Conservation (phyloP, 495 filamentous ascomycete genomes). For the Penicillium parvum region DNA sequence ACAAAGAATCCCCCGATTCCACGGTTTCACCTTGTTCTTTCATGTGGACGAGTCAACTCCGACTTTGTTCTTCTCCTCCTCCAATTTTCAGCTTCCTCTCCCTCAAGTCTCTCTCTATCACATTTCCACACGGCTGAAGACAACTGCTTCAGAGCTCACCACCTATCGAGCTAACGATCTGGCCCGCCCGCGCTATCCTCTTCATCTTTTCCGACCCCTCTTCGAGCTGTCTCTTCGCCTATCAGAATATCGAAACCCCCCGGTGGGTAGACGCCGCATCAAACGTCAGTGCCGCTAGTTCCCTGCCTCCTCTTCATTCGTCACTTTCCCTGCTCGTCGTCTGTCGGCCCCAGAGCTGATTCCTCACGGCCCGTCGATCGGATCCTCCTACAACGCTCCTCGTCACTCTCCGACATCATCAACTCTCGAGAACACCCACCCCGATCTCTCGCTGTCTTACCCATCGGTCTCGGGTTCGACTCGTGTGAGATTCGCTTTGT, state of each 20-base stretch:
- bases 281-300: constrained; percentile 20
- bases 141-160: too few relatives aligned
- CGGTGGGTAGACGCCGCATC: constrained; percentile 10
- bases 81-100: neutral
- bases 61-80: constrained; percentile 3
- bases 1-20: constrained; percentile 2
- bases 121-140: constrained; percentile 4
- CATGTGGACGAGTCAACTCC: neutral
- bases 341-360: too few relatives aligned
- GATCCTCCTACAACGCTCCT: constrained; percentile 4
- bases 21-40: constrained; percentile 6
- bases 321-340: constrained; percentile 12
- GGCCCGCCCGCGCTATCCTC: constrained; percentile 16
- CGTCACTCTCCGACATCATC: neutral
- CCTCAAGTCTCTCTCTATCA: neutral
- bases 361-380: constrained; percentile 6
- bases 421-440: neutral
- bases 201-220: constrained; percentile 4
- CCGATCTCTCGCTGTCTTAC: neutral
- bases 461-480: neutral
- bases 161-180: constrained; percentile 25
- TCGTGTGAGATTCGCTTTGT: constrained; percentile 10
- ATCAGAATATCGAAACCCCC: constrained; percentile 18
- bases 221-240: constrained; percentile 10
- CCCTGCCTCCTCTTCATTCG: constrained; percentile 20